These are phyloP conservation scores for Scheffersomyces stipitis DNA, from an alignment of 805 yeast genomes.

Conservation along the genomic window DNA sequence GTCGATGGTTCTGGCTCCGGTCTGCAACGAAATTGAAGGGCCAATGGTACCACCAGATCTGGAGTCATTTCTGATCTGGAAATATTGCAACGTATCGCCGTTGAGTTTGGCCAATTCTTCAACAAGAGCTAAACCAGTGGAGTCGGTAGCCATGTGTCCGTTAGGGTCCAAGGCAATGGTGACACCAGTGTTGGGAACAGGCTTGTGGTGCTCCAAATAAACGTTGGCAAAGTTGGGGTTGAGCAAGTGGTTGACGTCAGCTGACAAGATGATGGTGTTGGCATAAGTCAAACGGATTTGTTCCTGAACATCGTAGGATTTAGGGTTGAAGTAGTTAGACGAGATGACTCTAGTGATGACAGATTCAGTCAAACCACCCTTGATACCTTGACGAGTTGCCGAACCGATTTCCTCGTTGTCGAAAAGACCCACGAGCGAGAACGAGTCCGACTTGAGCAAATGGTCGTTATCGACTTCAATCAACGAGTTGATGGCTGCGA, in stretches of 20 bases:
- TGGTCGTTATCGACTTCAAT: slow-evolving; percentile 36
- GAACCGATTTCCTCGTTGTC: slow-evolving; percentile 88
- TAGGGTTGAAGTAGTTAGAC: slow-evolving; percentile 21
- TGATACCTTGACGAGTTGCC: slow-evolving; percentile 76
- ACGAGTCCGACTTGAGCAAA: slow-evolving; percentile 30
- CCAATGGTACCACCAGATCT: slow-evolving; percentile 92
- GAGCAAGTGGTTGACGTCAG: slow-evolving; percentile 80
- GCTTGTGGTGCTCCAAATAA: slow-evolving; percentile 76
- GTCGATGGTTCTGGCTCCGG: slow-evolving; percentile 77
- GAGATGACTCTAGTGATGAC: slow-evolving; percentile 57
- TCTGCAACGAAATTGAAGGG: slow-evolving; percentile 59
- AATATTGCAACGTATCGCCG: slow-evolving; percentile 69
- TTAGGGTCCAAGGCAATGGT: slow-evolving; percentile 73
- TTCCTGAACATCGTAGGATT: slow-evolving; percentile 21
- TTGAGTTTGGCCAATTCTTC: slow-evolving; percentile 68
- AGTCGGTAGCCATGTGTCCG: slow-evolving; percentile 82
- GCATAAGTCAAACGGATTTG: slow-evolving; percentile 51
- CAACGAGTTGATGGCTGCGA: slow-evolving; percentile 64
- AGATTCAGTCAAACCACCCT: slow-evolving; percentile 70
- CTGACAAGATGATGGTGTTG: slow-evolving; percentile 75
- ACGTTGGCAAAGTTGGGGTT: slow-evolving; percentile 74
- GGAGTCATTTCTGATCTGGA: slow-evolving; percentile 83
- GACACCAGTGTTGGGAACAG: slow-evolving; percentile 76
- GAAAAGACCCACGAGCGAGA: slow-evolving; percentile 62
- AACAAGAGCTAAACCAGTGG: slow-evolving; percentile 65